These are phyloP conservation scores for Cadophora sp. DNA, from an alignment of 2,329 filamentous ascomycete species.

Conservation along the genomic window DNA sequence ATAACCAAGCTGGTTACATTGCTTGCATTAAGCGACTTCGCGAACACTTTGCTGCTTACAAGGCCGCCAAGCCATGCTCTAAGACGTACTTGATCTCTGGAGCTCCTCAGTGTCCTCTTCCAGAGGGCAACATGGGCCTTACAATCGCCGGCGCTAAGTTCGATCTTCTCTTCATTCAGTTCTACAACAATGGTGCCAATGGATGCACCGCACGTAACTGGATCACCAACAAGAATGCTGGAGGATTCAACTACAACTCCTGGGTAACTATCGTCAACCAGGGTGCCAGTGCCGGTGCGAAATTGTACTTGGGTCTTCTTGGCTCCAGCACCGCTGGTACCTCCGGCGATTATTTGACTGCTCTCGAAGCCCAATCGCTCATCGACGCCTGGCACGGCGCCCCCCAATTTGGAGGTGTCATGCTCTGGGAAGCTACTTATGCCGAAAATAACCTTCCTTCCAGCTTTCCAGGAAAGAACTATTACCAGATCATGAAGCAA, in stretches of 20 bases:
- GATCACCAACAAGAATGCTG: slow-evolving; percentile 18
- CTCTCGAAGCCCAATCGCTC: slow-evolving; percentile 36
- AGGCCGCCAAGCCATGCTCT: slow-evolving; percentile 25
- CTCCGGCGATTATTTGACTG: slow-evolving; percentile 34
- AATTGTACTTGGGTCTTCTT: slow-evolving; percentile 42
- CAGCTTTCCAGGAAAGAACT: slow-evolving; percentile 9
- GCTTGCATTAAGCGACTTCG: slow-evolving; percentile 41
- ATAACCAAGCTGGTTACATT: slow-evolving; percentile 39
- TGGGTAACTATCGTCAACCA: slow-evolving; percentile 35
- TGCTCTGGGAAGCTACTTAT: slow-evolving; percentile 43
- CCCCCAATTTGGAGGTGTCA: slow-evolving; percentile 44
- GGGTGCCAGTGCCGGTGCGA: slow-evolving; percentile 38
- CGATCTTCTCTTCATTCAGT: slow-evolving; percentile 44
- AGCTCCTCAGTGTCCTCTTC: slow-evolving; percentile 43
- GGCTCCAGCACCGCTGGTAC: slow-evolving; percentile 25
- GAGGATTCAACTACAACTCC: slow-evolving; percentile 37
- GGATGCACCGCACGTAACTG: slow-evolving; percentile 40
- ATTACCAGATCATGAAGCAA: slow-evolving; percentile 32
- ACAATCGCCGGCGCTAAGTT: slow-evolving; percentile 40
- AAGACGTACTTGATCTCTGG: slow-evolving; percentile 44
- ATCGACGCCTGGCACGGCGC: slow-evolving; percentile 34
- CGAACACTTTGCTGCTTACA: slow-evolving; percentile 30
- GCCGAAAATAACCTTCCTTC: slow-evolving; percentile 33
- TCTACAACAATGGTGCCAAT: slow-evolving; percentile 42
- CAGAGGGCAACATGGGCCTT: slow-evolving; percentile 41